Base-by-base conservation (phyloP, 768 basidiomycete species). In the Boletus bicolor region DNA sequence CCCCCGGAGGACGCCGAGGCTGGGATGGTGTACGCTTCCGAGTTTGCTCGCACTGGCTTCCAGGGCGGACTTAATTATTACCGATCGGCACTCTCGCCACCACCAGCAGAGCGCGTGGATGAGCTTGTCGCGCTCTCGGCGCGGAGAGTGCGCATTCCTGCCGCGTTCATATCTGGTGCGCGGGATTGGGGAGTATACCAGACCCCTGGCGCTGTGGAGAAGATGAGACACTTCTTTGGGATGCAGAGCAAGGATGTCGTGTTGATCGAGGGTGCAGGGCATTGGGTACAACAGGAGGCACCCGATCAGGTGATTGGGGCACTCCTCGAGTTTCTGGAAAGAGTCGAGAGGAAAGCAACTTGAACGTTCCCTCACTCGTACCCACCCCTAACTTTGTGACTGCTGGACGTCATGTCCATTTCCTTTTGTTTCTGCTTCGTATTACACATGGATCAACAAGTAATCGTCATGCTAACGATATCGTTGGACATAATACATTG, bases 121-220 rank as follows among this genome's bases (percentile, higher is more conserved):
- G 80, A 84, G 21, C 64, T 82, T 39, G 61, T 68, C 26, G 67
- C 77, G 30, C 82, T 84, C 53, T 59, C 74, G 15, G 77, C 74
- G 47, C 79, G 73, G 66, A 72, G 63, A 50, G 75, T 84, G 8
- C 68, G 74, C 32, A 72, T 83, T 5, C 82, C 84, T 17, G 80
- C 80, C 1, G 81, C 82, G 75, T 87, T 82, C 64, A 59, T 87
- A 11, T 70, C 79, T 1, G 85, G 85, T 1, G 70, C 65, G 49
- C 71, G 75, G 55, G 85, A 86, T 65, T 86, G 85, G 85, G 83
- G 84, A 0, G 73, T 77, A n/a, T 82, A 77, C 59, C 84, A 85
- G 66, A 53, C 54, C 0, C 84, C 82, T 4, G 80, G 80, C 0
- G 78, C 74, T 2, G 55, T 71, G 34, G 77, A 79, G 38, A 69